Base-by-base conservation (phyloP, 2,329 filamentous ascomycete species). In the Colletotrichum sansevieriae region DNA sequence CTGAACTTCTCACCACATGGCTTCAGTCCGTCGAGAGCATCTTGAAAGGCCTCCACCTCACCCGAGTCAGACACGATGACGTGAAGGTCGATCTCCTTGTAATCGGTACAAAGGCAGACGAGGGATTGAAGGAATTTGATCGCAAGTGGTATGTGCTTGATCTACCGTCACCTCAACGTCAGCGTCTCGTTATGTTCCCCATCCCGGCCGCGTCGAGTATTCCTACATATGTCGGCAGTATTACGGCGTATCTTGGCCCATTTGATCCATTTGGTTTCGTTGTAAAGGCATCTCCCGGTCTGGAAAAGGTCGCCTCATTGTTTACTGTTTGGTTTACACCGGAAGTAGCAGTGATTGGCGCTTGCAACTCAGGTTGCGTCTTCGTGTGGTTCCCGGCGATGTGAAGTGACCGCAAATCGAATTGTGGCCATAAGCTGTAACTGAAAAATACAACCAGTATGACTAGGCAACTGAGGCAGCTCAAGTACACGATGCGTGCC, bases 221-320 rank as follows among this genome's bases (percentile, higher is more conserved):
- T 9, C 65, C 6, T 56, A 68, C 65, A 8, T 44, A 68, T 37
- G 65, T 65, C n/a, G 65, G 62, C 5, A 68, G 13, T n/a, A 68
- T 47, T 10, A 68, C 39, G 29, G 47, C 33, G n/a, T 68, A 68
- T 46, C 49, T 68, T n/a, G 47, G 4, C 2, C 13, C 22, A 0
- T 12, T 43, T 3, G 35, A 2, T 3, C 20, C 43, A 2, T 20
- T 8, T 9, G 61, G 33, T 13, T 51, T 41, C 25, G 46, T 2
- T 11, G 12, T 37, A 2, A 6, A 25, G 5, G 41, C 11, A 4
- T 37, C 20, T 2, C 13, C 35, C 11, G 41, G 29, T 9, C 29
- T 29, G 22, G 3, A 41, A 1, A 20, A 11, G 4, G 11, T 10
- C 3, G n/a, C 33, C 2, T 12, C 29, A 6, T 58, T 13, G 33